phyloP scores from a whole-genome alignment of 139 green algal genomes.

The Chlorokybus atmophyticus region DNA sequence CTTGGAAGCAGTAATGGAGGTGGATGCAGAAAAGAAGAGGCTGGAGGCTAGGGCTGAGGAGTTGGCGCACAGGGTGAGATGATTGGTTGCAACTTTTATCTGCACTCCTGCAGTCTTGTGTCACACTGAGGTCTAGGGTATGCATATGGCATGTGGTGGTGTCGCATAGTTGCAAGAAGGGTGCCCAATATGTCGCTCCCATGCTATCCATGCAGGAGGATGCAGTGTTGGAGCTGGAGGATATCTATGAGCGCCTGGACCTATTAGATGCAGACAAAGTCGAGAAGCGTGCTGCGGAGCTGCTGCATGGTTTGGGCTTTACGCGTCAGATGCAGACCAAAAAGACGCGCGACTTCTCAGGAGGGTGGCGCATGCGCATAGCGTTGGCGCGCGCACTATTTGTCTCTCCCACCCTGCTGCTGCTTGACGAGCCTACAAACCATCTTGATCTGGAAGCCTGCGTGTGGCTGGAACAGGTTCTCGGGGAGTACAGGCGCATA shows the following conservation, averaged over 20 bases:
- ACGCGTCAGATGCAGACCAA: conserved; percentile 66
- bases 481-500: conserved; percentile 80
- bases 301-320: conserved; percentile 92
- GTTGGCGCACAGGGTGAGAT: conserved; percentile 7
- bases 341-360: conserved; percentile 76
- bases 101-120: too few species aligned
- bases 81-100: not conserved
- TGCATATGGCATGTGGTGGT: too few species aligned
- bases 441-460: conserved; percentile 74
- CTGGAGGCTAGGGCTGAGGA: conserved; percentile 19
- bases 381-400: conserved; percentile 83
- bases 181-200: too few species aligned
- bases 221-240: too few species aligned
- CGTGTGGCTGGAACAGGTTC: conserved; percentile 90
- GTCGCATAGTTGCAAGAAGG: too few species aligned
- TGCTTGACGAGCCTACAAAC: conserved; percentile 37
- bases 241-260: conserved; percentile 34
- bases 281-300: conserved; percentile 19
- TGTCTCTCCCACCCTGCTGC: conserved; percentile 58
- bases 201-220: too few species aligned
- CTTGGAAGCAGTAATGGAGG: conserved; percentile 40
- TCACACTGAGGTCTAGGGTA: too few species aligned
- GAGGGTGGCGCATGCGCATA: conserved; percentile 94
- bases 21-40: conserved; percentile 20
- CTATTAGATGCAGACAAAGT: conserved; percentile 25